Evolutionary conservation across 2,329 filamentous ascomycete genomes (phyloP).

Genomic region (Colletotrichum viniferum): DNA sequence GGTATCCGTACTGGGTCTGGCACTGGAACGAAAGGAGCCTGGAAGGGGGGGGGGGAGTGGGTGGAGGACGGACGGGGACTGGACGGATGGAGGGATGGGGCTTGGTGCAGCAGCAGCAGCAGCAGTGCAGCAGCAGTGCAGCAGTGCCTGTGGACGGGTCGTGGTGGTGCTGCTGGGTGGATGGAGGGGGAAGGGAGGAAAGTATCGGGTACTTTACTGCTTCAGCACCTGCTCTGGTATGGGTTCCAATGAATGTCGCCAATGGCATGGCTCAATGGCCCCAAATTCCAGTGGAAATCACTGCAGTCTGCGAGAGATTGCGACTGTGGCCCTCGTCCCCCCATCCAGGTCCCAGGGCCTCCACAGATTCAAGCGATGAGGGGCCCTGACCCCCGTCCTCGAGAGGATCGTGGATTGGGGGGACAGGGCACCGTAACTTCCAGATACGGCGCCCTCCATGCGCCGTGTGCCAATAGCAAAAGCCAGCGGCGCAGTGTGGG

Average conservation of each 20-base stretch:
- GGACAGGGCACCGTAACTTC: background rate
- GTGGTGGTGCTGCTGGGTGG: background rate
- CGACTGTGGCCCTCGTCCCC: background rate
- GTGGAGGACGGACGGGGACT: background rate
- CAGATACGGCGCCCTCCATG: slow-evolving; percentile 3
- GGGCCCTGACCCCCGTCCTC: background rate
- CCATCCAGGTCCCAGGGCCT: background rate
- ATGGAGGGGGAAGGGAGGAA: background rate
- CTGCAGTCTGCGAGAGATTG: slow-evolving; percentile 9
- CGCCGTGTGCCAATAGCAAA: background rate
- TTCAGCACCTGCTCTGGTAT: background rate
- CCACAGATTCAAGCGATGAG: background rate
- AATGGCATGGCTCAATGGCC: background rate
- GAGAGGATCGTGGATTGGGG: background rate
- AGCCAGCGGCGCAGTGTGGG: background rate
- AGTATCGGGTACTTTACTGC: background rate
- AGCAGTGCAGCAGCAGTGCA: background rate
- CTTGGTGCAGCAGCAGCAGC: background rate
- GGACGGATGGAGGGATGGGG: background rate
- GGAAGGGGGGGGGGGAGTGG: background rate
- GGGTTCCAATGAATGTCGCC: background rate
- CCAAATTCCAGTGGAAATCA: background rate
- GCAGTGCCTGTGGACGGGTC: background rate
- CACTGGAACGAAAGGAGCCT: background rate
- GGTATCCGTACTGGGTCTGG: background rate